phyloP scores from a whole-genome alignment of 78 protist species.

The Protostelium mycophagum region DNA sequence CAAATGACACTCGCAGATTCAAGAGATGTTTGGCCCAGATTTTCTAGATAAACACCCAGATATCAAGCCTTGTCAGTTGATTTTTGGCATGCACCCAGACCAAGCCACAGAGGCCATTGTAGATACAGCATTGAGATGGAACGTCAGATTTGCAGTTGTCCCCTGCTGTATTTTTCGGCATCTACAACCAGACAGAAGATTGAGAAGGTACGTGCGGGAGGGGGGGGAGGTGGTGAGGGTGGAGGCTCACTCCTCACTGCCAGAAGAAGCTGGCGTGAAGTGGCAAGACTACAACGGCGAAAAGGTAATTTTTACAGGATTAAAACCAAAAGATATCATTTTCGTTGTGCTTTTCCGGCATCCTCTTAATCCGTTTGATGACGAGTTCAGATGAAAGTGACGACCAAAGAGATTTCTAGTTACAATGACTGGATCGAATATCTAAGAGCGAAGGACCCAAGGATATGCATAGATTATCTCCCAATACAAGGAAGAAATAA shows the following conservation, averaged over 20 bases:
- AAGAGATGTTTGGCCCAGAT: background rate
- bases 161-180: background rate
- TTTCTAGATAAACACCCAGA: background rate
- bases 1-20: background rate
- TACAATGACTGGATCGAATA: background rate
- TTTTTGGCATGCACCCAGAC: background rate
- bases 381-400: background rate
- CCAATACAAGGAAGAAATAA: background rate
- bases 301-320: background rate
- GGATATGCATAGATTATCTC: background rate
- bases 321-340: too few species aligned
- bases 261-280: background rate
- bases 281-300: background rate
- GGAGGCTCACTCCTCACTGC: too few species aligned
- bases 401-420: background rate
- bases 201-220: background rate
- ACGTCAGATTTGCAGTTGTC: background rate
- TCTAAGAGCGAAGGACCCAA: background rate
- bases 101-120: conserved; percentile 2
- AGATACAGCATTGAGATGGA: background rate
- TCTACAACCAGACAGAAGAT: background rate
- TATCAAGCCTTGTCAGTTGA: background rate
- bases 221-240: background rate
- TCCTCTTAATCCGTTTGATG: background rate
- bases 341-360: too few species aligned